Conservation (phyloP, 371 early-diverging fungal species). For the Mortierella sp. region DNA sequence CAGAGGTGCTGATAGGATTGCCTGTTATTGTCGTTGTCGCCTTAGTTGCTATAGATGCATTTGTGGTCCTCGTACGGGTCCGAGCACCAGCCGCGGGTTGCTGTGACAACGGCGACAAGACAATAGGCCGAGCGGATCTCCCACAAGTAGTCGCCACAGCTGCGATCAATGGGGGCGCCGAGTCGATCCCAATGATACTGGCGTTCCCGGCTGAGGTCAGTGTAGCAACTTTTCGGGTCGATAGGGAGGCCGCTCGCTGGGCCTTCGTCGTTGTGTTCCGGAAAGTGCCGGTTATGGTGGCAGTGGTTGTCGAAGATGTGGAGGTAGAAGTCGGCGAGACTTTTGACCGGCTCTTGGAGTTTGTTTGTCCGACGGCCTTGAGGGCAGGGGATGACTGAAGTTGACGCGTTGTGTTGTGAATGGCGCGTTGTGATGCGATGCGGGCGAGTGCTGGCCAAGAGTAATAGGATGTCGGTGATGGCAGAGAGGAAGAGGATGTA, state of each 20-base stretch:
- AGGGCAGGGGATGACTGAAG: not conserved
- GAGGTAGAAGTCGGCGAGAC: not conserved
- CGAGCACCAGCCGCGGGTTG: not conserved
- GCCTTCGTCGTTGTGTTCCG: not conserved
- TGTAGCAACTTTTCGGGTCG: constrained; percentile 3
- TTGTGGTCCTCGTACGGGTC: not conserved
- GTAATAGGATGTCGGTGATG: not conserved
- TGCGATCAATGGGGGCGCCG: not conserved
- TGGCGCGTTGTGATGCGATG: not conserved
- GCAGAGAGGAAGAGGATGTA: not conserved
- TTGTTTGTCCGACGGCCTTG: not conserved
- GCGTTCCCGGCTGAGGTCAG: not conserved
- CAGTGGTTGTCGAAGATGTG: not conserved
- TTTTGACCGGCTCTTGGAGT: not conserved
- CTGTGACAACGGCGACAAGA: not conserved
- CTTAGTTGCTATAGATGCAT: not conserved
- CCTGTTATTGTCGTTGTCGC: not conserved
- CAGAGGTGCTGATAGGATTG: not conserved
- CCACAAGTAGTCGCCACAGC: not conserved
- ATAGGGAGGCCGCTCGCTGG: not conserved
- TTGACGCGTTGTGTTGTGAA: not conserved
- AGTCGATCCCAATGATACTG: not conserved
- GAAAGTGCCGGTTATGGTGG: not conserved
- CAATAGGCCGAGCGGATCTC: not conserved
- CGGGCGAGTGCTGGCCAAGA: not conserved